A percentile compares a stretch with the other conserved stretches of the same genome.
Conservation (phyloP, 2,329 filamentous ascomycete genomes). For the Pseudopyricularia javanii region DNA sequence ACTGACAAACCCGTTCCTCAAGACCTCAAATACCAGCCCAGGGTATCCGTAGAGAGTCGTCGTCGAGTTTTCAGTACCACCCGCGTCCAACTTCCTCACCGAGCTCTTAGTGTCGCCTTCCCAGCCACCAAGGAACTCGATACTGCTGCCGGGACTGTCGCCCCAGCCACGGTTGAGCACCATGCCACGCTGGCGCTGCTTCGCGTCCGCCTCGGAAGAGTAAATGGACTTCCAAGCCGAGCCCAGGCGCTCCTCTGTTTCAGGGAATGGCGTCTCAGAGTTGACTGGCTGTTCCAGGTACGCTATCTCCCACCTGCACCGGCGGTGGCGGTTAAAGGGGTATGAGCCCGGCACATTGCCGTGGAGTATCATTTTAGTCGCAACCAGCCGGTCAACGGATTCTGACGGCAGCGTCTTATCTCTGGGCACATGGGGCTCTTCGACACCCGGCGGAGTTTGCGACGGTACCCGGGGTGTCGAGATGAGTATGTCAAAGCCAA, state of each 20-base stretch:
- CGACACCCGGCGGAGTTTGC: slow-evolving; percentile 38
- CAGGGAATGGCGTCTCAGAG: slow-evolving; percentile 69
- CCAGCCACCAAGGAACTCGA: slow-evolving; percentile 75
- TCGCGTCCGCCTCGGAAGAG: slow-evolving; percentile 37
- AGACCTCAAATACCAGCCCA: slow-evolving; percentile 85
- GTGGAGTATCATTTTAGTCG: slow-evolving; percentile 85
- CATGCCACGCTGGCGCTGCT: slow-evolving; percentile 57
- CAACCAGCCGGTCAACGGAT: slow-evolving; percentile 57
- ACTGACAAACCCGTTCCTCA: slow-evolving; percentile 85
- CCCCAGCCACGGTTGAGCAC: slow-evolving; percentile 85
- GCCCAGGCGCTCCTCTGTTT: slow-evolving; percentile 57
- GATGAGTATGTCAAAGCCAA: slow-evolving; percentile 89
- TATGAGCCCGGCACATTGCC: slow-evolving; percentile 93
- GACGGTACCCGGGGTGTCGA: slow-evolving; percentile 60
- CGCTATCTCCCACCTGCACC: slow-evolving; percentile 73
- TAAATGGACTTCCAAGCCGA: slow-evolving; percentile 59
- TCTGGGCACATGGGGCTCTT: slow-evolving; percentile 17
- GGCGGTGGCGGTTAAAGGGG: slow-evolving; percentile 87
- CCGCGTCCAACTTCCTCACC: slow-evolving; percentile 16
- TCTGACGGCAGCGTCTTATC: slow-evolving; percentile 12
- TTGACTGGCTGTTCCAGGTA: slow-evolving; percentile 41
- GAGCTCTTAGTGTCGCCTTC: slow-evolving; percentile 47
- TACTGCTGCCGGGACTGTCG: slow-evolving; percentile 81
- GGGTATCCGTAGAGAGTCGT: slow-evolving; percentile 91
- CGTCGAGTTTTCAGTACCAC: slow-evolving; percentile 43